phyloP scores from a whole-genome alignment of 2,329 filamentous ascomycete species.

The Cryphonectria naterciae region DNA sequence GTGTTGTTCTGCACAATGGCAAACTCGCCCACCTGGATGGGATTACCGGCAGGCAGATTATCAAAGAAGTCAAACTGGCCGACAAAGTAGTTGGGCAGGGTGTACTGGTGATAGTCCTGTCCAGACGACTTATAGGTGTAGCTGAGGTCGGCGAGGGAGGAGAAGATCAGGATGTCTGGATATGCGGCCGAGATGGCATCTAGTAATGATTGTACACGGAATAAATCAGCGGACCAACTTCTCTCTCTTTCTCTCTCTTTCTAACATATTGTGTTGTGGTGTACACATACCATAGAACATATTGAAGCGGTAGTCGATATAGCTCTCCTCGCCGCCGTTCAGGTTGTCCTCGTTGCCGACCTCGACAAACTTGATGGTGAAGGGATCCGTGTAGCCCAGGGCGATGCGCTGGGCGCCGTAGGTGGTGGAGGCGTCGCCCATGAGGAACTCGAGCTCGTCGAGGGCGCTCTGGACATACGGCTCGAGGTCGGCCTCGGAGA shows the following conservation, averaged over 20 bases:
- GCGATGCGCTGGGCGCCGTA: conserved; percentile 53
- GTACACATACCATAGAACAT: conserved; percentile 45
- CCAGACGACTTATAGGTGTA: conserved; percentile 33
- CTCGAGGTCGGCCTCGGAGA: conserved; percentile 46
- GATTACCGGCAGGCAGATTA: conserved; percentile 41
- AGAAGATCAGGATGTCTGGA: conserved; percentile 27
- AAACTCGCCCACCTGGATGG: conserved; percentile 43
- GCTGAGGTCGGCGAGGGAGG: conserved; percentile 20
- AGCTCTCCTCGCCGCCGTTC: conserved; percentile 42
- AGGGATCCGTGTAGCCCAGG: conserved; percentile 55
- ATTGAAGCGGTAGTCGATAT: conserved; percentile 47
- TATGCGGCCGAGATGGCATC: conserved; percentile 31
- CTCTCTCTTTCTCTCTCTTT: conserved; percentile 10
- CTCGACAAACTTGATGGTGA: conserved; percentile 54
- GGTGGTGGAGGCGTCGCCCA: conserved; percentile 47
- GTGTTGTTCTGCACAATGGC: conserved; percentile 40
- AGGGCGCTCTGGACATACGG: conserved; percentile 52
- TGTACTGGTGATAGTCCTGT: conserved; percentile 43
- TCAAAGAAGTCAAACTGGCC: conserved; percentile 44
- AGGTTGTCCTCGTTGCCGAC: conserved; percentile 59
- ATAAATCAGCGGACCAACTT: conserved; percentile 31
- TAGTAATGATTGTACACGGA: not conserved
- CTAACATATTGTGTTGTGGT: too few relatives aligned
- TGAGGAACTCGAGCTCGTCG: conserved; percentile 57
- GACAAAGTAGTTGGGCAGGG: conserved; percentile 39